Evolutionary conservation across 177 flowering plant species (phyloP).

Genomic region (Vitis hybrid): DNA sequence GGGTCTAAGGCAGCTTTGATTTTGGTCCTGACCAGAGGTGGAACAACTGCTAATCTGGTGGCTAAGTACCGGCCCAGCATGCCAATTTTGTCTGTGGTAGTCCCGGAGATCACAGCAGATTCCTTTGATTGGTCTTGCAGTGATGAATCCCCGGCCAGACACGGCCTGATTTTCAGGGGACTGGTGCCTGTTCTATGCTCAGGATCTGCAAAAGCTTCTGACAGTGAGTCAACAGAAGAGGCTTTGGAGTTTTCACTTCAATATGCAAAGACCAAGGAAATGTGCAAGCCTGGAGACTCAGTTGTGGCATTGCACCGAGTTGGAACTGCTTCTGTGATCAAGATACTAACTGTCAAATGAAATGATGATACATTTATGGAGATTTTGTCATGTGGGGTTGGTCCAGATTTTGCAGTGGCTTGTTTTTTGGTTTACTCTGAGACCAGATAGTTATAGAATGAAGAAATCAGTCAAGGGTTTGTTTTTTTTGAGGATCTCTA

Average conservation of each 20-base stretch:
- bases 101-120: conserved; percentile 56
- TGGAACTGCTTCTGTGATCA: conserved; percentile 61
- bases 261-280: conserved; percentile 52
- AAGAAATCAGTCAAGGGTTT: too few species aligned
- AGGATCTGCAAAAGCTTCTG: conserved; percentile 57
- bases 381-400: too few species aligned
- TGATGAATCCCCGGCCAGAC: conserved; percentile 68
- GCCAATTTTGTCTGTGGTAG: conserved; percentile 49
- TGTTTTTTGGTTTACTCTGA: too few species aligned
- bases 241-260: conserved; percentile 50
- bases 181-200: conserved; percentile 60
- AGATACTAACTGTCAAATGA: conserved; percentile 57
- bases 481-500: too few species aligned
- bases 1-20: conserved; percentile 24
- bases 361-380: not conserved
- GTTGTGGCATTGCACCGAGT: conserved; percentile 64
- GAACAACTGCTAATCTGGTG: conserved; percentile 34
- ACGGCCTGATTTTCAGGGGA: conserved; percentile 56
- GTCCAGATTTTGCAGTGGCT: too few species aligned
- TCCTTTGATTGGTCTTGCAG: conserved; percentile 63
- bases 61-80: conserved; percentile 34
- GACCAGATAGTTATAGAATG: too few species aligned
- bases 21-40: conserved; percentile 38
- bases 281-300: conserved; percentile 66
- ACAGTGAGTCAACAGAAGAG: conserved; percentile 56